A percentile compares a stretch with the other conserved stretches of the same genome.
phyloP scores from a whole-genome alignment of 148 eudicot genomes.

The Persicaria tinctoria region DNA sequence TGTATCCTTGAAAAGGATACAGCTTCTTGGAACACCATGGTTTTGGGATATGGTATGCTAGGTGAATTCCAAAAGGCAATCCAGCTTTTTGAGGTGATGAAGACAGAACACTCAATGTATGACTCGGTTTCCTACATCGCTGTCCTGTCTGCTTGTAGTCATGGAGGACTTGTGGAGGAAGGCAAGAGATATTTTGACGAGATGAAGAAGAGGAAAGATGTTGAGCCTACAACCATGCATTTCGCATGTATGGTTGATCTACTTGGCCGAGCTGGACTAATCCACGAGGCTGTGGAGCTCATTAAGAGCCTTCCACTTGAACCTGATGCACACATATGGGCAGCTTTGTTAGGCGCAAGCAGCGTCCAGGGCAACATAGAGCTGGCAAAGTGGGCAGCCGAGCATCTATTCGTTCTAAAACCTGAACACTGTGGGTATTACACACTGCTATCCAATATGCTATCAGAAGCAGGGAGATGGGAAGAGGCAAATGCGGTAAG shows the following conservation, averaged over 20 bases:
- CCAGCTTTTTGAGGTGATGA: conserved; percentile 54
- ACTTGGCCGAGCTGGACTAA: conserved; percentile 67
- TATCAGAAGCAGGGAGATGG: conserved; percentile 71
- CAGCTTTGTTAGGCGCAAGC: conserved; percentile 63
- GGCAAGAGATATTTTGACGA: conserved; percentile 53
- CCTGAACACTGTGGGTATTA: conserved; percentile 67
- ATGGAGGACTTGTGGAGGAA: conserved; percentile 57
- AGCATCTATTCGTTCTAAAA: conserved; percentile 48
- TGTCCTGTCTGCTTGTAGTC: conserved; percentile 70
- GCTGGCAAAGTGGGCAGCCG: conserved; percentile 56
- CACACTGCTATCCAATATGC: conserved; percentile 55
- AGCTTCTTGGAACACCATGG: conserved; percentile 76
- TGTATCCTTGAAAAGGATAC: conserved; percentile 34
- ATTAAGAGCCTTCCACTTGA: conserved; percentile 36
- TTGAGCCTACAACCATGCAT: conserved; percentile 41
- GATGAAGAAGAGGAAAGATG: conserved; percentile 35
- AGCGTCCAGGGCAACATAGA: conserved; percentile 59
- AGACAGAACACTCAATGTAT: conserved; percentile 25
- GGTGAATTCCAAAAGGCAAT: conserved; percentile 49
- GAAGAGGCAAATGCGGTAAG: conserved; percentile 55
- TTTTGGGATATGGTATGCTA: conserved; percentile 62
- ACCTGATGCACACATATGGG: conserved; percentile 67
- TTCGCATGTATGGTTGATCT: conserved; percentile 83
- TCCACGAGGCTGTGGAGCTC: conserved; percentile 49
- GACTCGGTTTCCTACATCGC: conserved; percentile 64